Percentiles rank a stretch among this genome's conserved stretches.
These are phyloP conservation scores for Neopestalotiopsis clavispora DNA, from an alignment of 2,329 filamentous ascomycete genomes.

Conservation along the genomic window DNA sequence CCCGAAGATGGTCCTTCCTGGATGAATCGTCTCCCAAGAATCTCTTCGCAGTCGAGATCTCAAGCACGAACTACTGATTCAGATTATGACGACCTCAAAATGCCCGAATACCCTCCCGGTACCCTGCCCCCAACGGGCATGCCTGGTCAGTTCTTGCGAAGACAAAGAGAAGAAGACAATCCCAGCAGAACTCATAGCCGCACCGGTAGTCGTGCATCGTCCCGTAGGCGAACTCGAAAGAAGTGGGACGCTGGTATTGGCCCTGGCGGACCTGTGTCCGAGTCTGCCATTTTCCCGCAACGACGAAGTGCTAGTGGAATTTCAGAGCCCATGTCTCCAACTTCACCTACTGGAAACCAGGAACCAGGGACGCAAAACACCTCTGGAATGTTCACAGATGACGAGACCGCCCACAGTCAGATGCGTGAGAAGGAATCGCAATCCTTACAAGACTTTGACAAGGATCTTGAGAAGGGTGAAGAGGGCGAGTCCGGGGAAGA, in stretches of 20 bases:
- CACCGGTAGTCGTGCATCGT: conserved; percentile 56
- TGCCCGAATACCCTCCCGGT: conserved; percentile 68
- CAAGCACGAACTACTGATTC: conserved; percentile 81
- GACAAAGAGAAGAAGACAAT: conserved; percentile 78
- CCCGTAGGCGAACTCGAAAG: conserved; percentile 67
- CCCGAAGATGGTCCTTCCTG: conserved; percentile 88
- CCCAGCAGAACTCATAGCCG: conserved; percentile 55
- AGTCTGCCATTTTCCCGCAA: conserved; percentile 85
- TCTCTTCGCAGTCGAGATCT: conserved; percentile 73
- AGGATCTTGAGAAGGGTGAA: conserved; percentile 30
- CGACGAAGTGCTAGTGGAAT: conserved; percentile 40
- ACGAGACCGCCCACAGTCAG: conserved; percentile 3
- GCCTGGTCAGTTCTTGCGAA: conserved; percentile 78
- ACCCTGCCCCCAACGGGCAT: conserved; percentile 73
- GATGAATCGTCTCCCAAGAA: conserved; percentile 89
- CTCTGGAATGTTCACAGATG: conserved; percentile 23
- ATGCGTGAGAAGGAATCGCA: conserved; percentile 14
- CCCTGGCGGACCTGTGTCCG: conserved; percentile 84
- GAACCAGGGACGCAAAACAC: conserved; percentile 30
- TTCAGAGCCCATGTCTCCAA: conserved; percentile 38
- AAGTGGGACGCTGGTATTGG: conserved; percentile 74
- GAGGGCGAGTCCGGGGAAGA: conserved; percentile 23
- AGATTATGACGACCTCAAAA: conserved; percentile 69
- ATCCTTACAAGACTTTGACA: conserved; percentile 22
- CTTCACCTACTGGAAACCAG: conserved; percentile 22